Percentiles rank a stretch among this genome's conserved stretches.
Conservation (phyloP, 2,329 filamentous ascomycete species). For the Cryphonectria carpinicola region DNA sequence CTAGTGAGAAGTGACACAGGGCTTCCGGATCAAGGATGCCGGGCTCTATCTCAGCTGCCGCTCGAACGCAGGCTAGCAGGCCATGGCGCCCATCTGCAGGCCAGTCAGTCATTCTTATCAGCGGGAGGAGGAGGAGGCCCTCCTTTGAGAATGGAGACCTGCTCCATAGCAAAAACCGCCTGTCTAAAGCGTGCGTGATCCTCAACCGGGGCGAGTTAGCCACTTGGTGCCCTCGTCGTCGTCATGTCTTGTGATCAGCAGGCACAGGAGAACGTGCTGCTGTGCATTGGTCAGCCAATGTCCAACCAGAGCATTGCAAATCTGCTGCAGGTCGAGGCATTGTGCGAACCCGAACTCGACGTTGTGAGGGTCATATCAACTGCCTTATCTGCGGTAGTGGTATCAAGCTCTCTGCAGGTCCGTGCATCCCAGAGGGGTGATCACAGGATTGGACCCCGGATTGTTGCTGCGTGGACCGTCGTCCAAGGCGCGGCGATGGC, state of each 20-base stretch:
- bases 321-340: background rate
- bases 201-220: background rate
- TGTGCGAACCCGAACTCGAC: background rate
- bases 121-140: background rate
- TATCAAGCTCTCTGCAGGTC: background rate
- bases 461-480: background rate
- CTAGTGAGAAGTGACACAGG: constrained; percentile 1
- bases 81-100: constrained; percentile 4
- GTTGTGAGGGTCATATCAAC: background rate
- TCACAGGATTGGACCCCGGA: constrained; percentile 11
- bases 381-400: constrained; percentile 3
- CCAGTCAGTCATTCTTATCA: background rate
- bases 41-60: constrained; percentile 2
- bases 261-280: constrained; percentile 1
- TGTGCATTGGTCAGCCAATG: background rate
- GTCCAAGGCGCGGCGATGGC: constrained; percentile 1
- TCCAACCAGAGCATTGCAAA: background rate
- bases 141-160: background rate
- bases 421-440: background rate
- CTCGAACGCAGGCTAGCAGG: background rate
- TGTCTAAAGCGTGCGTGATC: background rate
- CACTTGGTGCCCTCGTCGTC: background rate
- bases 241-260: constrained; percentile 6
- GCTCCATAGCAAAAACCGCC: background rate
- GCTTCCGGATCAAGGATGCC: constrained; percentile 13